Conservation (phyloP, 225 moss, liverwort and hornwort genomes). For the Pseudisothecium myosuroides region DNA sequence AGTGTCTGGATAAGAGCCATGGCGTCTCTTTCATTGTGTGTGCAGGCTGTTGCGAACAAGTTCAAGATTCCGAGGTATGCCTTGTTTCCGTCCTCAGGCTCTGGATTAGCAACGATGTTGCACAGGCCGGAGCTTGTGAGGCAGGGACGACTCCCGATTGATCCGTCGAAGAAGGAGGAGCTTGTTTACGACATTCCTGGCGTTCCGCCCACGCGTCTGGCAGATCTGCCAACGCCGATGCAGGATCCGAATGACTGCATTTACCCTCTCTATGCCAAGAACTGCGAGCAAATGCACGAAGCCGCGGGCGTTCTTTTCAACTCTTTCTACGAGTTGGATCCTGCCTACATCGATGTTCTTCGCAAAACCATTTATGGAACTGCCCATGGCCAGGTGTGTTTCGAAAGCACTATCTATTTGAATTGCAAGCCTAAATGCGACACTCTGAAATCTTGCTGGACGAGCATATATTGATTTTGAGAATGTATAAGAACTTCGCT, state of each 20-base stretch:
- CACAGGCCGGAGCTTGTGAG: constrained; percentile 28
- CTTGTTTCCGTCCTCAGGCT: constrained; percentile 19
- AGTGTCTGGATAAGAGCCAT: neutral
- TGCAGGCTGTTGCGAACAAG: constrained; percentile 31
- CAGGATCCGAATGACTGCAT: neutral
- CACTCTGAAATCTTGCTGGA: neutral
- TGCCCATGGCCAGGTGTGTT: constrained; percentile 1
- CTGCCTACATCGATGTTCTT: constrained; percentile 5
- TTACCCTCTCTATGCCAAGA: constrained; percentile 3
- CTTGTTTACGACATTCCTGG: constrained; percentile 33
- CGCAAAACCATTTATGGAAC: constrained; percentile 15
- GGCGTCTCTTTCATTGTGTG: neutral
- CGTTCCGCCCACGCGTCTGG: constrained; percentile 34
- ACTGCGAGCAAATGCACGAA: constrained; percentile 22
- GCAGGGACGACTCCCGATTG: constrained; percentile 16
- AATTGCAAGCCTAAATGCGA: neutral
- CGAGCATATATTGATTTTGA: neutral
- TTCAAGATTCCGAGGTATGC: constrained; percentile 34
- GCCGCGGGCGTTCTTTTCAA: constrained; percentile 31
- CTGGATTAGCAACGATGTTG: constrained; percentile 10
- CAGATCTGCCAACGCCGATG: constrained; percentile 33
- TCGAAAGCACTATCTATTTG: neutral
- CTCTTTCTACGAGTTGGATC: constrained; percentile 33
- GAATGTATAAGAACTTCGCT: too few relatives aligned
- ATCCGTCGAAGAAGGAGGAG: constrained; percentile 3